These are phyloP conservation scores for Aegilops speltoides DNA, from an alignment of 176 grass and related monocot species.

Conservation along the genomic window DNA sequence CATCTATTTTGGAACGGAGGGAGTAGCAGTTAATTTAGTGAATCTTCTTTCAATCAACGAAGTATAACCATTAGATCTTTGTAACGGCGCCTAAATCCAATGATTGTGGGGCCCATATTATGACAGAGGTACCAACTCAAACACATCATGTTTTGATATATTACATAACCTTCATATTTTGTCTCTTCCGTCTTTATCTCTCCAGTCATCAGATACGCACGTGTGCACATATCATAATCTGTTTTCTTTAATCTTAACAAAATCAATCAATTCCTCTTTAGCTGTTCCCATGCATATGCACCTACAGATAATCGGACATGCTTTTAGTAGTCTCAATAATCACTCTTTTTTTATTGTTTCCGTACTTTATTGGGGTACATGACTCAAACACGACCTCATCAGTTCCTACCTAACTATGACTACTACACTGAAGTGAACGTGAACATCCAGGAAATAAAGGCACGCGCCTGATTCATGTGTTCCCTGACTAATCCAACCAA, in stretches of 20 bases:
- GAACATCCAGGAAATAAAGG: neutral
- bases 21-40: neutral
- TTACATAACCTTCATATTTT: neutral
- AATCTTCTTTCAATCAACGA: neutral
- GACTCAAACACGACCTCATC: neutral
- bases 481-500: neutral
- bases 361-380: no score
- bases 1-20: no score
- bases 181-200: neutral
- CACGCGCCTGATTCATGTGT: neutral
- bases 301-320: neutral
- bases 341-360: no score
- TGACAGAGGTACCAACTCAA: neutral
- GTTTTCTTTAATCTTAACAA: neutral
- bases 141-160: neutral
- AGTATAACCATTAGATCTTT: neutral
- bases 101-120: neutral
- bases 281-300: neutral
- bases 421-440: no score
- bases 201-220: neutral
- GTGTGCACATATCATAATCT: neutral
- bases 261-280: neutral
- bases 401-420: neutral
- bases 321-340: neutral
- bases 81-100: neutral